These are phyloP conservation scores for Cenchrus americanus DNA, from an alignment of 176 grass and related monocot species.

Conservation along the genomic window DNA sequence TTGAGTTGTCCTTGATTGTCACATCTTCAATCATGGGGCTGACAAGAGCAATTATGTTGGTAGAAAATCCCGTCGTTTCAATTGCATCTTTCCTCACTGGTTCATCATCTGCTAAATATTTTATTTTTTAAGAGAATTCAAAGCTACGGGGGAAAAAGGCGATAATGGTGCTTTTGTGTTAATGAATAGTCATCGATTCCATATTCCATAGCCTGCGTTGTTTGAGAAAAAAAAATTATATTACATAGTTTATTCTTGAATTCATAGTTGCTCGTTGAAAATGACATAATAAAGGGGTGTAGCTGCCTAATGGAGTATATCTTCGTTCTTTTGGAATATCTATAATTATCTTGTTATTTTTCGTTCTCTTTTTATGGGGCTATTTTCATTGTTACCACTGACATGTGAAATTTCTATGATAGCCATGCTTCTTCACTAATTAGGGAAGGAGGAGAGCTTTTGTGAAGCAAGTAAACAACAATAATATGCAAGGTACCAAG, in stretches of 20 bases:
- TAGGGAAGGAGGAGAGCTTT: background rate
- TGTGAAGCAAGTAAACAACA: background rate
- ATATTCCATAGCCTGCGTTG: background rate
- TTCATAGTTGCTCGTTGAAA: constrained; percentile 6
- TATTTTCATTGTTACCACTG: background rate
- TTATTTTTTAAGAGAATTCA: constrained; percentile 29
- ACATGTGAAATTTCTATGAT: constrained; percentile 9
- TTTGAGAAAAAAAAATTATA: background rate
- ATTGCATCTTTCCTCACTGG: constrained; percentile 2
- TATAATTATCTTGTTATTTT: background rate
- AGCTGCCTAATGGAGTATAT: constrained; percentile 5
- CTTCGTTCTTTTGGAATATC: background rate
- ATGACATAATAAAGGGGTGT: background rate
- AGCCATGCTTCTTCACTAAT: constrained; percentile 24
- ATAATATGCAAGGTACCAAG: background rate
- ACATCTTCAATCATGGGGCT: constrained; percentile 16
- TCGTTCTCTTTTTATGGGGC: background rate
- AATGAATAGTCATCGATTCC: background rate
- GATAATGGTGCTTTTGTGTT: background rate
- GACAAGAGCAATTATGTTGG: constrained; percentile 5
- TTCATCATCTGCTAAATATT: constrained; percentile 32
- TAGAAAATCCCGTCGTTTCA: constrained; percentile 29
- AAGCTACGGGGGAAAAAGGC: constrained; percentile 21
- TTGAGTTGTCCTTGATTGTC: constrained; percentile 35
- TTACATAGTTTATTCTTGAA: constrained; percentile 22